These are phyloP conservation scores for Lepidium sativum DNA, from an alignment of 345 rosid genomes.

Conservation along the genomic window DNA sequence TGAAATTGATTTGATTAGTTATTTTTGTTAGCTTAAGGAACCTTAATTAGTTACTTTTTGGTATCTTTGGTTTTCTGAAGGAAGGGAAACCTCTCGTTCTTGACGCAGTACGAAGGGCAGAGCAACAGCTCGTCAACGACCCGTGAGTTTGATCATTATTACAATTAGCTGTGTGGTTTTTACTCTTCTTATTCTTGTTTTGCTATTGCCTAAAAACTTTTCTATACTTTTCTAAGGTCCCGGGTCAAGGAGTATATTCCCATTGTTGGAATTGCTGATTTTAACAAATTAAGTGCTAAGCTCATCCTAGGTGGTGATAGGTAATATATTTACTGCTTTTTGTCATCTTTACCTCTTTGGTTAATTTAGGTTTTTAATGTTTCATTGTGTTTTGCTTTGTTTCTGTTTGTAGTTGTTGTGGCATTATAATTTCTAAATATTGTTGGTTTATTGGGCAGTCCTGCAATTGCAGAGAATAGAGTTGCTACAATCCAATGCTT, in stretches of 20 bases:
- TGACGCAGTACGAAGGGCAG: slow-evolving; percentile 72
- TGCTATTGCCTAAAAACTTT: background rate
- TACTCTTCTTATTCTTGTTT: background rate
- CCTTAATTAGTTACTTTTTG: background rate
- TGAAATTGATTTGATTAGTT: background rate
- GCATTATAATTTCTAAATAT: background rate
- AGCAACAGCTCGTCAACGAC: slow-evolving; percentile 70
- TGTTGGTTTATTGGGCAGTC: slow-evolving; percentile 39
- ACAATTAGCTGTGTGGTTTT: background rate
- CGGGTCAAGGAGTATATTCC: slow-evolving; percentile 94
- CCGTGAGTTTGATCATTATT: slow-evolving; percentile 30
- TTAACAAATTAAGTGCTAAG: slow-evolving; percentile 86
- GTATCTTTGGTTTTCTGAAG: slow-evolving; percentile 29
- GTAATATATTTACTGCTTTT: slow-evolving; percentile 26
- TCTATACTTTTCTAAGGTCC: slow-evolving; percentile 31
- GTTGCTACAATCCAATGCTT: slow-evolving; percentile 85
- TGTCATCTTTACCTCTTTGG: background rate
- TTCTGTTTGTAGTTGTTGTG: too few relatives aligned
- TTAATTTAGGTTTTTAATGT: background rate
- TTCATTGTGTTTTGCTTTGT: too few relatives aligned
- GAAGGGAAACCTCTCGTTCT: slow-evolving; percentile 92
- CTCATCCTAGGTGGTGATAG: slow-evolving; percentile 84
- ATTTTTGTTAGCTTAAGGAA: background rate
- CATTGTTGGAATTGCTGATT: slow-evolving; percentile 79
- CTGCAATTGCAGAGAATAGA: slow-evolving; percentile 61